A percentile compares a stretch with the other conserved stretches of the same genome.
Conservation (phyloP, 352 stramenopile genomes). For the Pseudoperonospora humuli region DNA sequence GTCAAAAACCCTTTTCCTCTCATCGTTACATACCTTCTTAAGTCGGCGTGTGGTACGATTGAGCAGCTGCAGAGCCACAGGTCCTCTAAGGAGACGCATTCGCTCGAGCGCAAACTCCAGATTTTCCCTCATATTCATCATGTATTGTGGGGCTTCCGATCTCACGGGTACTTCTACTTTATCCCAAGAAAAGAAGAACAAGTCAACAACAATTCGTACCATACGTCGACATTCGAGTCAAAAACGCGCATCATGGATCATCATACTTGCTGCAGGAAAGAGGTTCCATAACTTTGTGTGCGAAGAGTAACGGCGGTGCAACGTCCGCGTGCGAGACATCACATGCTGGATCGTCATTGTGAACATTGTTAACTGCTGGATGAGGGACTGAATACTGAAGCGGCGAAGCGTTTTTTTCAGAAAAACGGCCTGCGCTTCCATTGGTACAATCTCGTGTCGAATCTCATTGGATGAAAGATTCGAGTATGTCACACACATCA, state of each 20-base stretch:
- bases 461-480: slow-evolving; percentile 1
- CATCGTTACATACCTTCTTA: slow-evolving; percentile 29
- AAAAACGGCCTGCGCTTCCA: slow-evolving; percentile 1
- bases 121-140: slow-evolving; percentile 50
- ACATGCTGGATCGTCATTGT: slow-evolving; percentile 16
- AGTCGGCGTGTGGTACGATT: slow-evolving; percentile 35
- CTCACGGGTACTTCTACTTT: slow-evolving; percentile 9
- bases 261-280: slow-evolving; percentile 33
- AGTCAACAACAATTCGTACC: too few relatives aligned
- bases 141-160: slow-evolving; percentile 29
- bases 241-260: background rate
- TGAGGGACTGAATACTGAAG: slow-evolving; percentile 6
- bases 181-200: slow-evolving; percentile 1
- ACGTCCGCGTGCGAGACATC: background rate
- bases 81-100: slow-evolving; percentile 32
- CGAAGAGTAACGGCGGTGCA: slow-evolving; percentile 21
- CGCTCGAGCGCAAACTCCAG: slow-evolving; percentile 49
- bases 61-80: slow-evolving; percentile 39
- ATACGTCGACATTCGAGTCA: background rate
- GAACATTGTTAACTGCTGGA: slow-evolving; percentile 15
- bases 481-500: background rate
- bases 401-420: too few relatives aligned
- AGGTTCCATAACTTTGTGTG: slow-evolving; percentile 36
- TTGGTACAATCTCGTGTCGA: slow-evolving; percentile 4
- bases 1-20: background rate